Percentiles rank a stretch among this genome's conserved stretches.
phyloP scores from a whole-genome alignment of 1,284 basidiomycete genomes.

The Ceratobasidium sp. region DNA sequence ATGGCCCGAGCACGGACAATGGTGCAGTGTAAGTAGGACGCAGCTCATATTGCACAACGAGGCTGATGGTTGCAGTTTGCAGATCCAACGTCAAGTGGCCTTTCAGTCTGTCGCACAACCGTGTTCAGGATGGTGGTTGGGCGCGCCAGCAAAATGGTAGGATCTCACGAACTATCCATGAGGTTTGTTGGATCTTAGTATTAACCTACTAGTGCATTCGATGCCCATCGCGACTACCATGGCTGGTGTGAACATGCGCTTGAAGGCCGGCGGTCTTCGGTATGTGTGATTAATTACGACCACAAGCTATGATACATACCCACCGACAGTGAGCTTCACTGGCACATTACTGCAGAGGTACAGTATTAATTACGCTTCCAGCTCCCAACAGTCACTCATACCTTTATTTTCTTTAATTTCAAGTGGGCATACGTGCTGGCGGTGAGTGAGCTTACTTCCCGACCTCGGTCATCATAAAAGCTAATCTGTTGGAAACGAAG shows the following conservation, averaged over 20 bases:
- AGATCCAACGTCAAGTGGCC: slow-evolving; percentile 77
- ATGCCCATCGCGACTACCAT: slow-evolving; percentile 74
- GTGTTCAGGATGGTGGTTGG: no score
- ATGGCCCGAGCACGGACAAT: slow-evolving; percentile 57
- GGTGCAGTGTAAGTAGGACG: slow-evolving; percentile 65
- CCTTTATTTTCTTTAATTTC: no score
- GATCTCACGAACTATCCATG: slow-evolving; percentile 40
- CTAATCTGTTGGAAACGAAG: slow-evolving; percentile 53
- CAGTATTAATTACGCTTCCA: neutral
- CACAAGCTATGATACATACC: neutral
- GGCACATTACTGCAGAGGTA: slow-evolving; percentile 50
- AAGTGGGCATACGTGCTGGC: slow-evolving; percentile 76
- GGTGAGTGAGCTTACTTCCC: slow-evolving; percentile 9
- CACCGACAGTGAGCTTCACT: slow-evolving; percentile 46
- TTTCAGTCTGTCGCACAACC: slow-evolving; percentile 73
- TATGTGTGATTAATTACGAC: slow-evolving; percentile 51
- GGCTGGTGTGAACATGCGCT: slow-evolving; percentile 70
- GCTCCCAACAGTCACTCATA: neutral
- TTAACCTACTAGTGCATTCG: slow-evolving; percentile 56
- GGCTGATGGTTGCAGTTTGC: neutral
- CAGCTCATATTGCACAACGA: neutral
- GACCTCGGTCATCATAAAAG: neutral
- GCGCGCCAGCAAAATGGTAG: slow-evolving; percentile 73
- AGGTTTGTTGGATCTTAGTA: slow-evolving; percentile 40
- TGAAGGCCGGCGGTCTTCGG: slow-evolving; percentile 72